These are phyloP conservation scores for Pichia sp. DNA, from an alignment of 1,139 yeast genomes.

Conservation along the genomic window DNA sequence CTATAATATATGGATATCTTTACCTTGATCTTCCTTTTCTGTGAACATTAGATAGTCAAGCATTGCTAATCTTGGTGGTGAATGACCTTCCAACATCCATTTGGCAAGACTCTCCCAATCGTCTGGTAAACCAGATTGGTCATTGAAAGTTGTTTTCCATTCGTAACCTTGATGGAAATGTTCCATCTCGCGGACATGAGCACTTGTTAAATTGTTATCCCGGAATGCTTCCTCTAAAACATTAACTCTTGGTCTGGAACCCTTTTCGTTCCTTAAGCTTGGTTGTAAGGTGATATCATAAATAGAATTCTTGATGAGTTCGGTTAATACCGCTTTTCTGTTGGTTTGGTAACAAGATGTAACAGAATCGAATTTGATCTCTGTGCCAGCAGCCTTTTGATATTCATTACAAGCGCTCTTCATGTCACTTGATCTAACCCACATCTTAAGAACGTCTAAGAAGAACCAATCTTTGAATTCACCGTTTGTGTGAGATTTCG, in stretches of 20 bases:
- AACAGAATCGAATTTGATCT: slow-evolving; percentile 9
- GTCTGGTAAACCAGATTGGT: neutral
- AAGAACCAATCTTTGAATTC: slow-evolving; percentile 29
- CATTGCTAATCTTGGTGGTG: slow-evolving; percentile 14
- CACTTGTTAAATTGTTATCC: neutral
- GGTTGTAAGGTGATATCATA: slow-evolving; percentile 11
- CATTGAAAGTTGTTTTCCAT: slow-evolving; percentile 2
- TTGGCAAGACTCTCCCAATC: slow-evolving; percentile 6
- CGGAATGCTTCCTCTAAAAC: slow-evolving; percentile 7
- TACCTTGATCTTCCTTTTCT: slow-evolving; percentile 1
- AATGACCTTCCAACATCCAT: slow-evolving; percentile 13
- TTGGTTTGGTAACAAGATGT: slow-evolving; percentile 15
- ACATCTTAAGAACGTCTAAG: slow-evolving; percentile 23
- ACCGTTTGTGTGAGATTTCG: slow-evolving; percentile 32
- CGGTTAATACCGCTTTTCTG: slow-evolving; percentile 5
- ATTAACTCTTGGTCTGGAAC: slow-evolving; percentile 1
- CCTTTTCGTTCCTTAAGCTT: neutral
- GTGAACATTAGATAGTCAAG: slow-evolving; percentile 8
- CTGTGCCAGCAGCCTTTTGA: neutral
- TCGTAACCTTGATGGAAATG: slow-evolving; percentile 5
- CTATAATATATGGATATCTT: neutral
- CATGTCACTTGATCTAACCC: slow-evolving; percentile 20
- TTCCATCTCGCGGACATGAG: slow-evolving; percentile 12
- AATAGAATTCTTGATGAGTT: slow-evolving; percentile 5
- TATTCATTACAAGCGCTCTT: slow-evolving; percentile 1